A percentile compares a stretch with the other conserved stretches of the same genome.
phyloP scores from a whole-genome alignment of 2,329 filamentous ascomycete species.

The Phialophora macrospora region DNA sequence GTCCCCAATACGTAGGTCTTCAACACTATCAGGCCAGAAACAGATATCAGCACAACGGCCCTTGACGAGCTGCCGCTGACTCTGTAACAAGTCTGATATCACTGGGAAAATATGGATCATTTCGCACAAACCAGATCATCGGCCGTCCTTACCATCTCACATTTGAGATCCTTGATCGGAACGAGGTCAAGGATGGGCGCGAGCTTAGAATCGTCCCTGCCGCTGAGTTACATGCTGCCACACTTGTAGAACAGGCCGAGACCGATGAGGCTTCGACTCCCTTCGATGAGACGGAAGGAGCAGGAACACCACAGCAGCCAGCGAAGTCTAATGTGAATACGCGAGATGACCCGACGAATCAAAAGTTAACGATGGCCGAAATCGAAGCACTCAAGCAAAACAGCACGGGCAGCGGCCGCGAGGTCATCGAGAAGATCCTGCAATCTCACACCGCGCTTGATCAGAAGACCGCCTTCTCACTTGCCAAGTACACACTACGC shows the following conservation, averaged over 20 bases:
- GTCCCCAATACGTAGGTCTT: conserved; percentile 67
- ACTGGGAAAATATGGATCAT: conserved; percentile 89
- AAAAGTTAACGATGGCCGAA: conserved; percentile 74
- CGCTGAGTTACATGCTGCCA: conserved; percentile 80
- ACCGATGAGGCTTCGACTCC: conserved; percentile 44
- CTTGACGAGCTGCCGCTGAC: conserved; percentile 38
- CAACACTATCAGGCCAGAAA: conserved; percentile 28
- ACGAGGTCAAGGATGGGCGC: conserved; percentile 67
- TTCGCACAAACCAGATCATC: conserved; percentile 85
- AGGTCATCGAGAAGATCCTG: conserved; percentile 90
- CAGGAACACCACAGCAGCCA: conserved; percentile 50
- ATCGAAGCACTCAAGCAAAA: conserved; percentile 74
- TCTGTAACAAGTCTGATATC: conserved; percentile 71
- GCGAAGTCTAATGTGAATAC: conserved; percentile 63
- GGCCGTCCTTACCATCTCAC: conserved; percentile 91
- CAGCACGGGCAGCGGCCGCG: conserved; percentile 78
- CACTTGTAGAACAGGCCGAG: conserved; percentile 60
- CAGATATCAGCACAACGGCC: conserved; percentile 37
- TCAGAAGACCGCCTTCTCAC: conserved; percentile 90
- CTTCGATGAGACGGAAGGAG: conserved; percentile 41
- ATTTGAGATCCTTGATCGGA: conserved; percentile 81
- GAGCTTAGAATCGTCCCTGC: conserved; percentile 76
- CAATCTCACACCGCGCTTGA: conserved; percentile 86
- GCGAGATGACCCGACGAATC: conserved; percentile 67
- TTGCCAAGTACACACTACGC: conserved; percentile 93